A percentile compares a stretch with the other conserved stretches of the same genome.
Evolutionary conservation across 192 early-diverging fungal genomes (phyloP).

Genomic region (Umbelopsis vinacea): DNA sequence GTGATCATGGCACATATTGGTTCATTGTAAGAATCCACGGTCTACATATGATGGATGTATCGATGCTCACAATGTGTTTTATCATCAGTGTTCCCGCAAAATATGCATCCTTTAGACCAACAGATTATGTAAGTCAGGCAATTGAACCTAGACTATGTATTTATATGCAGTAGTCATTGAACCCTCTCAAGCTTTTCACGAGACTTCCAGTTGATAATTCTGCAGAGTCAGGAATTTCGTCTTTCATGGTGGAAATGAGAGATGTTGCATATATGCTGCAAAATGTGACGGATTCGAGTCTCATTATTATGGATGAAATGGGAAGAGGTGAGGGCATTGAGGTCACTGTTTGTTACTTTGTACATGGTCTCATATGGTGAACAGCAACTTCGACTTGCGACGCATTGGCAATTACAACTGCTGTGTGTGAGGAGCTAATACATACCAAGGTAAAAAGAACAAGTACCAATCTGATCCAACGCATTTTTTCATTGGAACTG

Average conservation of each 20-base stretch:
- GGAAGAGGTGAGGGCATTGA: conserved; percentile 59
- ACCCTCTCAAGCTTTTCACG: conserved; percentile 61
- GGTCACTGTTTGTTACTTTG: neutral
- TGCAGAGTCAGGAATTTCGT: conserved; percentile 62
- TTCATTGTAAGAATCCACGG: conserved; percentile 57
- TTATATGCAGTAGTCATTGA: neutral
- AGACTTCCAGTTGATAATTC: conserved; percentile 76
- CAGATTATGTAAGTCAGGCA: conserved; percentile 47
- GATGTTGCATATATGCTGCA: conserved; percentile 83
- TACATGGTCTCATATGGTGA: neutral
- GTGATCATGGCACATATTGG: conserved; percentile 89
- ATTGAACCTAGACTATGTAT: no score
- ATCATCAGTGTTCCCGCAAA: conserved; percentile 75
- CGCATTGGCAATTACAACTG: conserved; percentile 72
- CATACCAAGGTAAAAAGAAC: conserved; percentile 28
- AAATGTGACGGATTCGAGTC: conserved; percentile 63
- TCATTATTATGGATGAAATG: conserved; percentile 92
- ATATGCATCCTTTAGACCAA: conserved; percentile 72
- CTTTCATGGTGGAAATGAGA: conserved; percentile 88
- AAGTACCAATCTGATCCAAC: neutral
- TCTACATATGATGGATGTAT: neutral
- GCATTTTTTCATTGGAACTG: neutral
- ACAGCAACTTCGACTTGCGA: conserved; percentile 70
- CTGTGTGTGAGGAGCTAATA: conserved; percentile 73
- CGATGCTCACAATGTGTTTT: conserved; percentile 1